These are phyloP conservation scores for Hypoxylon fragiforme DNA, from an alignment of 495 filamentous ascomycete genomes.

Conservation along the genomic window DNA sequence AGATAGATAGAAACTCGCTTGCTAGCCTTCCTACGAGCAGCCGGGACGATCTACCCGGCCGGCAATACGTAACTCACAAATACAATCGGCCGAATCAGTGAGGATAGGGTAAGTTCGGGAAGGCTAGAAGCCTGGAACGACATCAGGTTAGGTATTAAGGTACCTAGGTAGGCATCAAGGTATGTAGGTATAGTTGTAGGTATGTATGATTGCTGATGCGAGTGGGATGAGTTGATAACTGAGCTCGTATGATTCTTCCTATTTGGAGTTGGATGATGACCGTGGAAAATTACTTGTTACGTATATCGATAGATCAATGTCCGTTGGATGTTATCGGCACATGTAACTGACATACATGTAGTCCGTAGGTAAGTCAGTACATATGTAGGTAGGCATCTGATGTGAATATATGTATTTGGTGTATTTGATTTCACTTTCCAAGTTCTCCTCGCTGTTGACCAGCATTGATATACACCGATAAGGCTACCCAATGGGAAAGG, in stretches of 20 bases:
- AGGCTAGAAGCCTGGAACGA: too few relatives aligned
- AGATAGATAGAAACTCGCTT: too few relatives aligned
- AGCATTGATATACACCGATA: conserved; percentile 16
- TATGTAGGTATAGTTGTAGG: conserved; percentile 2
- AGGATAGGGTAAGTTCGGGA: neutral
- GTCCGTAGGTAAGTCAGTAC: too few relatives aligned
- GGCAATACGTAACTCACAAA: conserved; percentile 20
- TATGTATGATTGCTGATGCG: neutral
- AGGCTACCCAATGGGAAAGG: conserved; percentile 22
- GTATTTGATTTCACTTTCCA: neutral
- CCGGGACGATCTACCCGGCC: conserved; percentile 13
- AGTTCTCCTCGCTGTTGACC: neutral
- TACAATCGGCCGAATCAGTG: conserved; percentile 18
- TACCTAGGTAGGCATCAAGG: neutral
- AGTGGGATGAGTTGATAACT: conserved; percentile 15
- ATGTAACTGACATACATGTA: conserved; percentile 19
- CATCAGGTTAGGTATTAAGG: too few relatives aligned
- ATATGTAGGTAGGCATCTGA: too few relatives aligned
- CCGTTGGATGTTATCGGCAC: conserved; percentile 13
- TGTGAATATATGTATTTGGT: too few relatives aligned
- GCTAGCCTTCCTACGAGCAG: too few relatives aligned
- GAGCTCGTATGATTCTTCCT: conserved; percentile 20
- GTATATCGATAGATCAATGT: conserved; percentile 14
- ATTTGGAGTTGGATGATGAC: conserved; percentile 15
- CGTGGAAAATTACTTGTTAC: conserved; percentile 25